phyloP scores from a whole-genome alignment of 495 filamentous ascomycete species.

The Aspergillus bridgeri region DNA sequence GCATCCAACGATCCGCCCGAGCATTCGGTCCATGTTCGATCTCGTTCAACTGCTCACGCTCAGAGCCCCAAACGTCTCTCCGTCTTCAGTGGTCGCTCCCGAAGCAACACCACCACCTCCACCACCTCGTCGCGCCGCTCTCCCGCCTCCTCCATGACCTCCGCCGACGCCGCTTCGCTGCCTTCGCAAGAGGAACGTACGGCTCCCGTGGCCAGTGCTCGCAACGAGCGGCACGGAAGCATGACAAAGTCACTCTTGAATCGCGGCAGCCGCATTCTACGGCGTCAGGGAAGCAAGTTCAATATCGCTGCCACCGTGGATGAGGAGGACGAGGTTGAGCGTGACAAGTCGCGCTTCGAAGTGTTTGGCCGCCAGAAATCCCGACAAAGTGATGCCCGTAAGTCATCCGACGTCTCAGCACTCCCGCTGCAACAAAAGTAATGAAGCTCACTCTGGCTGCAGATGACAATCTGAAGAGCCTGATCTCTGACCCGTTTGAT shows the following conservation, averaged over 20 bases:
- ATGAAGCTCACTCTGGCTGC: background rate
- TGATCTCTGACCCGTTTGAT: conserved; percentile 81
- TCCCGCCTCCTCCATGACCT: conserved; percentile 41
- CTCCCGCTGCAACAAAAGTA: too few species aligned
- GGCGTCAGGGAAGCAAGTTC: conserved; percentile 50
- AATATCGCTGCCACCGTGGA: conserved; percentile 46
- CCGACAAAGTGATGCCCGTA: conserved; percentile 33
- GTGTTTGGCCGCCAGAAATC: conserved; percentile 34
- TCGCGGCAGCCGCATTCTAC: conserved; percentile 51
- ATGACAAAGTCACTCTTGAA: conserved; percentile 42
- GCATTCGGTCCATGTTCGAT: conserved; percentile 38
- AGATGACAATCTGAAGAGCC: conserved; percentile 42
- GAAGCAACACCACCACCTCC: conserved; percentile 45
- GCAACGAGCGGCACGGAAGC: conserved; percentile 37
- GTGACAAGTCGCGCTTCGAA: conserved; percentile 34
- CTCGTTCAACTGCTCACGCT: conserved; percentile 38
- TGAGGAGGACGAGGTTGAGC: conserved; percentile 43
- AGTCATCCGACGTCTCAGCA: conserved; percentile 18
- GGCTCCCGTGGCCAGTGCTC: conserved; percentile 26
- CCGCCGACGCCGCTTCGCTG: conserved; percentile 26
- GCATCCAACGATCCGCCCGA: conserved; percentile 39
- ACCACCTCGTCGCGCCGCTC: conserved; percentile 36
- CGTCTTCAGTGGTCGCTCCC: conserved; percentile 41
- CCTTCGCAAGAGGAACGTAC: conserved; percentile 33
- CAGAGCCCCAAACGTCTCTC: conserved; percentile 43